Percentiles rank a stretch among this genome's conserved stretches.
These are phyloP conservation scores for Hygrophoropsis aurantiaca DNA, from an alignment of 768 basidiomycete species.

Conservation along the genomic window DNA sequence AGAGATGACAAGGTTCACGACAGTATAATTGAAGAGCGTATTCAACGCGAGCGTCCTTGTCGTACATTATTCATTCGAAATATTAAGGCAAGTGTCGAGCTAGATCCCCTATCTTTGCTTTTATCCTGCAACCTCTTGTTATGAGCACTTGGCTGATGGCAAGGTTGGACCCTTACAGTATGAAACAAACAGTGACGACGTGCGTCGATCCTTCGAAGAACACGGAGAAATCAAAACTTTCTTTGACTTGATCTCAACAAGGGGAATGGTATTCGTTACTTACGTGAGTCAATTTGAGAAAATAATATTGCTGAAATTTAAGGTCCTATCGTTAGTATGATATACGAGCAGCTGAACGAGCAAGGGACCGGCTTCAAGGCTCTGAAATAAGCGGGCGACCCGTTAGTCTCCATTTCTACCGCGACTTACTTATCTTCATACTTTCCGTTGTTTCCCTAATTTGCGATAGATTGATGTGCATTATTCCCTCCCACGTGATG, in stretches of 20 bases:
- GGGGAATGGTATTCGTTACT: slow-evolving; percentile 99
- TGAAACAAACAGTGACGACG: slow-evolving; percentile 84
- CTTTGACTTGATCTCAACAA: slow-evolving; percentile 90
- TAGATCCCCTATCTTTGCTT: slow-evolving; percentile 5
- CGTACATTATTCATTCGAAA: slow-evolving; percentile 96
- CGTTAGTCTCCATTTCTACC: slow-evolving; percentile 50
- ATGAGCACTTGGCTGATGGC: slow-evolving; percentile 7
- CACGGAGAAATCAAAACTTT: slow-evolving; percentile 97
- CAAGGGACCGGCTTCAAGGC: slow-evolving; percentile 87
- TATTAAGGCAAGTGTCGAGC: slow-evolving; percentile 79
- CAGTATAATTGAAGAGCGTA: slow-evolving; percentile 90
- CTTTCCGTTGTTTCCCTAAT: slow-evolving; percentile 7
- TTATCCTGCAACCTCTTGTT: no score
- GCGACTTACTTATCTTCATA: slow-evolving; percentile 1
- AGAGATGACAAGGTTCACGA: slow-evolving; percentile 89
- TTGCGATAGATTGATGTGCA: slow-evolving; percentile 90
- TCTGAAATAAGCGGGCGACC: slow-evolving; percentile 85
- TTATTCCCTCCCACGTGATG: slow-evolving; percentile 91
- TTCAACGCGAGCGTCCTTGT: slow-evolving; percentile 91
- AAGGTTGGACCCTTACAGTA: slow-evolving; percentile 49
- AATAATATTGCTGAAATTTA: slow-evolving; percentile 12
- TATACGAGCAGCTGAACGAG: slow-evolving; percentile 88
- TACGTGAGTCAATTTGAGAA: slow-evolving; percentile 66
- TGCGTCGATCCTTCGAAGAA: slow-evolving; percentile 84
- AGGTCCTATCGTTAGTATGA: slow-evolving; percentile 64